Percentiles rank a stretch among this genome's conserved stretches.
Conservation (phyloP, 2,329 filamentous ascomycete genomes). For the Sarocladium strictum region DNA sequence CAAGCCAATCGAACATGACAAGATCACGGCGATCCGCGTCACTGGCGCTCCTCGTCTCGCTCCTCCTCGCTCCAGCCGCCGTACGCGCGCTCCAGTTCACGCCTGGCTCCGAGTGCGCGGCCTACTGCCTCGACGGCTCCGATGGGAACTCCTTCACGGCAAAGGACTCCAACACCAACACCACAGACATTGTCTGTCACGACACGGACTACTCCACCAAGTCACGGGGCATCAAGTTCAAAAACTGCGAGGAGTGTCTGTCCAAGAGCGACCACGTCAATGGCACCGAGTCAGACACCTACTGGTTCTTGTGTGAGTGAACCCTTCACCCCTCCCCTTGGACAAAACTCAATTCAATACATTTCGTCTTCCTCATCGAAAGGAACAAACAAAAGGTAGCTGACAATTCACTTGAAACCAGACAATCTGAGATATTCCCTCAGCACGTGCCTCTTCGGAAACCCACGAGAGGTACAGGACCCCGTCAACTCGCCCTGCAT, state of each 20-base stretch:
- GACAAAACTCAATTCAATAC: background rate
- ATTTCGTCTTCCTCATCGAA: background rate
- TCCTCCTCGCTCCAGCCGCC: constrained; percentile 7
- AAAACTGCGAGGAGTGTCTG: constrained; percentile 40
- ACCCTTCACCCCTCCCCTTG: background rate
- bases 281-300: constrained; percentile 32
- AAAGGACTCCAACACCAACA: constrained; percentile 32
- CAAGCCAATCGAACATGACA: background rate
- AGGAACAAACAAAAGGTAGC: too few relatives aligned
- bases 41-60: constrained; percentile 6
- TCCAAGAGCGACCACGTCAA: constrained; percentile 36
- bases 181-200: constrained; percentile 41
- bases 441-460: constrained; percentile 38
- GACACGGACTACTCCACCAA: constrained; percentile 33
- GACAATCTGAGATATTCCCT: constrained; percentile 46
- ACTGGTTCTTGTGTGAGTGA: constrained; percentile 42
- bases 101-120: constrained; percentile 44
- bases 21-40: background rate
- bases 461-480: constrained; percentile 21
- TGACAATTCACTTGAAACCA: constrained; percentile 17
- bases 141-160: constrained; percentile 27
- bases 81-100: constrained; percentile 36
- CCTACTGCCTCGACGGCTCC: constrained; percentile 36
- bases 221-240: constrained; percentile 36
- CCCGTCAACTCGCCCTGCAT: constrained; percentile 35